Conservation (phyloP, 306 rosid species). For the Acacia crassicarpa region DNA sequence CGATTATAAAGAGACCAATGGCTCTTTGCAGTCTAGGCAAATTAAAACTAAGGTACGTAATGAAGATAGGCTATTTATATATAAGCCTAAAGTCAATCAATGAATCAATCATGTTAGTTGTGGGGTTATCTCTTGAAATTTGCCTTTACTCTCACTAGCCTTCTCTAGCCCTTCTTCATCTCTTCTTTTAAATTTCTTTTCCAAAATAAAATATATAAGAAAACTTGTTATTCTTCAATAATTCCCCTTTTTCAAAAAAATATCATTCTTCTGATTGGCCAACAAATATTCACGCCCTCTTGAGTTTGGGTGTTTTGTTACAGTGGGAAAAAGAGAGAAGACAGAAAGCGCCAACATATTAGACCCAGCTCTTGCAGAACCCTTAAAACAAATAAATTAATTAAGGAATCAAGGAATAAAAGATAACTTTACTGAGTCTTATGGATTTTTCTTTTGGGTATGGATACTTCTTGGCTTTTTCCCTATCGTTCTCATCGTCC, state of each 20-base stretch:
- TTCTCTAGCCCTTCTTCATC: slow-evolving; percentile 36
- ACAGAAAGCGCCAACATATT: slow-evolving; percentile 42
- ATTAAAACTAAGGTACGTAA: not conserved
- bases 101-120: slow-evolving; percentile 62
- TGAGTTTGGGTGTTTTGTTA: slow-evolving; percentile 73
- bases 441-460: slow-evolving; percentile 24
- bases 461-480: slow-evolving; percentile 49
- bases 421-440: slow-evolving; percentile 17
- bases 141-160: slow-evolving; percentile 37
- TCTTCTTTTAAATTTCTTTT: slow-evolving; percentile 20
- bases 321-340: slow-evolving; percentile 48
- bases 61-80: slow-evolving; percentile 8
- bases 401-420: slow-evolving; percentile 12
- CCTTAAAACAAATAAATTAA: not conserved
- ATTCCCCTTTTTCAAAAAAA: not conserved
- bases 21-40: not conserved
- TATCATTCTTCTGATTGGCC: not conserved
- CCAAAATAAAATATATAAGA: not conserved
- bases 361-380: slow-evolving; percentile 11
- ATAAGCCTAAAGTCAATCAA: slow-evolving; percentile 46
- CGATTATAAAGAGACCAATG: not conserved
- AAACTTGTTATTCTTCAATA: slow-evolving; percentile 23
- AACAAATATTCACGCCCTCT: slow-evolving; percentile 37
- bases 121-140: slow-evolving; percentile 42
- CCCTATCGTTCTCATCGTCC: slow-evolving; percentile 31